These are phyloP conservation scores for Rubia yunnanensis DNA, from an alignment of 257 asterid species.

Conservation along the genomic window DNA sequence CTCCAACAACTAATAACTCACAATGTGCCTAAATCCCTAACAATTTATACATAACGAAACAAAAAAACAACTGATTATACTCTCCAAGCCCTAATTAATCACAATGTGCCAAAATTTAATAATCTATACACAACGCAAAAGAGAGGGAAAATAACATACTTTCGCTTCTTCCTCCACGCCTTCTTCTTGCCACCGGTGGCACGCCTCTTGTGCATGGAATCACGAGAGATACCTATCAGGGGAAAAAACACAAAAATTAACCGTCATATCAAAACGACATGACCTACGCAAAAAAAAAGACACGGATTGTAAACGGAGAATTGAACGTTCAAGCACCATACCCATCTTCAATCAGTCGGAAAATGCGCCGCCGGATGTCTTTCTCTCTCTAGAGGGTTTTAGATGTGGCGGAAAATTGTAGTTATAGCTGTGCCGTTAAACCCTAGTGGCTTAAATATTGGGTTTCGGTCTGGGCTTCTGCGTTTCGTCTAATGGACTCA, in stretches of 20 bases:
- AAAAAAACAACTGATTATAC: not conserved
- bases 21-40: not conserved
- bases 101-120: not conserved
- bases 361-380: not conserved
- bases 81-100: not conserved
- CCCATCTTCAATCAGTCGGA: not conserved
- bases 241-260: too few relatives aligned
- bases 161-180: not conserved
- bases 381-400: too few relatives aligned
- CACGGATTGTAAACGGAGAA: too few relatives aligned
- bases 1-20: not conserved
- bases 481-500: too few relatives aligned
- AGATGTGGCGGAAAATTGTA: not conserved
- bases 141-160: not conserved
- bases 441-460: too few relatives aligned
- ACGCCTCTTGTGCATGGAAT: not conserved
- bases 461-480: too few relatives aligned
- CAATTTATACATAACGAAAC: not conserved
- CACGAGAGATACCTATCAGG: not conserved
- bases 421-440: too few relatives aligned
- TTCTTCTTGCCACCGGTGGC: not conserved
- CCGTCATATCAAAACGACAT: not conserved
- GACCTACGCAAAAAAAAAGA: too few relatives aligned
- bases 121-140: not conserved
- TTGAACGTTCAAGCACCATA: not conserved